phyloP scores from a whole-genome alignment of 1,284 basidiomycete genomes.

The Heterobasidion irregulare region DNA sequence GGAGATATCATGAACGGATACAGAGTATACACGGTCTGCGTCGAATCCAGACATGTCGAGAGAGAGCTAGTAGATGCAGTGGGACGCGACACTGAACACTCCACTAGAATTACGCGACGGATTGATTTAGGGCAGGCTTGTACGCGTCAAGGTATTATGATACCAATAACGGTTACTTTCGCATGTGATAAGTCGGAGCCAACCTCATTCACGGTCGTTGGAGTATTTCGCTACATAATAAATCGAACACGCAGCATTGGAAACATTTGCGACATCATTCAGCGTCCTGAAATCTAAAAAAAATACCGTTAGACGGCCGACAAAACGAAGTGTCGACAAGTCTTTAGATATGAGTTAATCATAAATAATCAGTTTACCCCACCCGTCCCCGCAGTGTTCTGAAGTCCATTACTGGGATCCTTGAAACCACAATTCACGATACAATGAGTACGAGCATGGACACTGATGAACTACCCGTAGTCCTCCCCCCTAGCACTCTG shows the following conservation, averaged over 20 bases:
- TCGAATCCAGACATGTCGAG: slow-evolving; percentile 60
- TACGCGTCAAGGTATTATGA: slow-evolving; percentile 2
- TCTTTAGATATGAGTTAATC: no score
- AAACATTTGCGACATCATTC: no score
- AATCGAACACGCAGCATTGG: no score
- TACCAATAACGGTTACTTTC: background rate
- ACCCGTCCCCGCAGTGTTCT: no score
- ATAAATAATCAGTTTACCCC: no score
- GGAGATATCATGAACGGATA: slow-evolving; percentile 60
- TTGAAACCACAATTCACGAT: slow-evolving; percentile 9
- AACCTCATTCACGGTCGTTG: no score
- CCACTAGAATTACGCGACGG: background rate
- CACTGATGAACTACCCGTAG: slow-evolving; percentile 65
- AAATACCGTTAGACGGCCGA: no score
- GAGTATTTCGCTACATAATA: no score
- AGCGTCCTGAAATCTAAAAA: no score
- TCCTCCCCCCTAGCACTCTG: slow-evolving; percentile 56
- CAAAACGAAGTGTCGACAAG: no score
- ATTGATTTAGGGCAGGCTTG: slow-evolving; percentile 5
- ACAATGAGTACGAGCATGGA: slow-evolving; percentile 72
- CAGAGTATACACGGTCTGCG: slow-evolving; percentile 69
- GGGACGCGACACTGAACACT: background rate
- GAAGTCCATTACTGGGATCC: background rate
- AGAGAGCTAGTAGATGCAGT: slow-evolving; percentile 1
- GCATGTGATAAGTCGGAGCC: no score